Percentiles rank a stretch among this genome's conserved stretches.
phyloP scores from a whole-genome alignment of 2,329 filamentous ascomycete genomes.

The Fusarium kyushuense region DNA sequence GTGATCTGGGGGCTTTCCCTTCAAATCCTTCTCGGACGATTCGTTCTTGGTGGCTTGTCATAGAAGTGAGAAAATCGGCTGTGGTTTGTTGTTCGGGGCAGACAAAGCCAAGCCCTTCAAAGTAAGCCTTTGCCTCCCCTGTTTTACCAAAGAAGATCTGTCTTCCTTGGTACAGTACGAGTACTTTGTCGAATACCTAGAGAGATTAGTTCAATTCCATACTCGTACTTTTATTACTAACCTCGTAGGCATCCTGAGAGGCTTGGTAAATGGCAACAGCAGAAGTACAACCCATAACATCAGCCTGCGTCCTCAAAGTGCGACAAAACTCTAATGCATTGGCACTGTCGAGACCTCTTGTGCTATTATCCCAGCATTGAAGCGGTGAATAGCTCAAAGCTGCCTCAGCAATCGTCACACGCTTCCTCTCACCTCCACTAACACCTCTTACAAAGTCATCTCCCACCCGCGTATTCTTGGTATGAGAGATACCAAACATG shows the following conservation, averaged over 20 bases:
- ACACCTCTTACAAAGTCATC: slow-evolving; percentile 74
- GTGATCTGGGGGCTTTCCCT: slow-evolving; percentile 50
- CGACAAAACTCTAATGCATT: slow-evolving; percentile 76
- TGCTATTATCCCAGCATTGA: slow-evolving; percentile 80
- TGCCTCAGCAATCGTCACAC: slow-evolving; percentile 55
- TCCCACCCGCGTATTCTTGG: slow-evolving; percentile 75
- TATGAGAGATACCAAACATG: slow-evolving; percentile 77
- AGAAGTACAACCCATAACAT: slow-evolving; percentile 68
- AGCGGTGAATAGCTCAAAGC: slow-evolving; percentile 57
- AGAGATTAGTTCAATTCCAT: not conserved
- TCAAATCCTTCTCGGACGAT: slow-evolving; percentile 51
- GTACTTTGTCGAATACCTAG: slow-evolving; percentile 73
- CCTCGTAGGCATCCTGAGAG: slow-evolving; percentile 53
- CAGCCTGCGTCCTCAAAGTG: slow-evolving; percentile 69
- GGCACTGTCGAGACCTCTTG: slow-evolving; percentile 71
- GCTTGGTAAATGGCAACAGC: slow-evolving; percentile 75
- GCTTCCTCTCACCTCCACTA: slow-evolving; percentile 64
- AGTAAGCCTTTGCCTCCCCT: slow-evolving; percentile 46
- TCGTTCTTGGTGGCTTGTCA: slow-evolving; percentile 57
- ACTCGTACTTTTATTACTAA: slow-evolving; percentile 5
- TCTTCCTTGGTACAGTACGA: slow-evolving; percentile 75
- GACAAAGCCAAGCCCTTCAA: slow-evolving; percentile 65
- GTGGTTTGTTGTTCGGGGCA: slow-evolving; percentile 69
- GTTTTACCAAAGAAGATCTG: slow-evolving; percentile 65
- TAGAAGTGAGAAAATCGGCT: slow-evolving; percentile 75